A percentile compares a stretch with the other conserved stretches of the same genome.
phyloP scores from a whole-genome alignment of 129 eudicot species.

The Heracleum sosnowskyi region DNA sequence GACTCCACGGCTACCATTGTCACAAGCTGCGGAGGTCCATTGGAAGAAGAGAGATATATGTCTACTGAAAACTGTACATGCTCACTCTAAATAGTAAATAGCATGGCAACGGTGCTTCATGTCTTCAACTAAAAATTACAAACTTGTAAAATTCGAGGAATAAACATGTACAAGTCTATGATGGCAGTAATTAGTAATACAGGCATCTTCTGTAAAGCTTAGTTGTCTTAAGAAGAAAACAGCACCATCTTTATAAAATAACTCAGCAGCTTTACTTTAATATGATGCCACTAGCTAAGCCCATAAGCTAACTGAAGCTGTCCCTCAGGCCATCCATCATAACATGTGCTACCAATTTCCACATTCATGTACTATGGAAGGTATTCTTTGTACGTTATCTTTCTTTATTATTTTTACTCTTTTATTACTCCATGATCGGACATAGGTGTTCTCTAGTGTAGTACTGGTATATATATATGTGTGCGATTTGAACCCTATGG shows the following conservation, averaged over 20 bases:
- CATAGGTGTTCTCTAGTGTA: not conserved
- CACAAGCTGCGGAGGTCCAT: no score
- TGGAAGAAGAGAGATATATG: no score
- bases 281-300: not conserved
- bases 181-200: not conserved
- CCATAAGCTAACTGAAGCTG: not conserved
- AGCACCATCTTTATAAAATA: not conserved
- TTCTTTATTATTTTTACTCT: not conserved
- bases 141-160: not conserved
- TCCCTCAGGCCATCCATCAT: constrained; percentile 1
- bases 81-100: not conserved
- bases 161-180: not conserved
- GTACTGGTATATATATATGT: not conserved
- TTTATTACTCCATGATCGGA: not conserved
- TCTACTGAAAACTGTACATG: not conserved
- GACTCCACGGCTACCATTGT: no score
- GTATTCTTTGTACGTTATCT: not conserved
- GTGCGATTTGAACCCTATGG: not conserved
- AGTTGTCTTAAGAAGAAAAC: constrained; percentile 7
- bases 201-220: not conserved
- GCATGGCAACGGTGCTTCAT: not conserved
- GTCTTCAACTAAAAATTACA: not conserved
- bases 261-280: not conserved
- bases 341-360: not conserved
- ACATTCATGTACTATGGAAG: not conserved